phyloP scores from a whole-genome alignment of 306 rosid species.

The Quercus bicolor region DNA sequence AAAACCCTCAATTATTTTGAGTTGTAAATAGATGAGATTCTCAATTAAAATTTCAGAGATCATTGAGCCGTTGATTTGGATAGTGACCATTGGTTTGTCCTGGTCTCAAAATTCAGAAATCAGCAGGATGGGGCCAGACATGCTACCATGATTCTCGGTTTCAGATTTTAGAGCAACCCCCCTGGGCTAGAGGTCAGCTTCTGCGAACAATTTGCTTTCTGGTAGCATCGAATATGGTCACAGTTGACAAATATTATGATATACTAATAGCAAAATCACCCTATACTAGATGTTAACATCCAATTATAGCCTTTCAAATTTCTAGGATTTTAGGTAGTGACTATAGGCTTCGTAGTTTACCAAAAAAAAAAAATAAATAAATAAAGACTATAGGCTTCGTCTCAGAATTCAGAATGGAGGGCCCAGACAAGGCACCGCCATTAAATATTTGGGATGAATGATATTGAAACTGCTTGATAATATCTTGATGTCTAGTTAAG shows the following conservation, averaged over 20 bases:
- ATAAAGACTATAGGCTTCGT: not conserved
- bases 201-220: no score
- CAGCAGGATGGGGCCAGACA: conserved; percentile 14
- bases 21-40: not conserved
- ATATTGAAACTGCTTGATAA: no score
- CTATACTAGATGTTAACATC: no score
- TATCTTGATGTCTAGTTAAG: not conserved
- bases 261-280: no score
- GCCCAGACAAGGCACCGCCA: not conserved
- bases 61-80: conserved; percentile 27
- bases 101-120: not conserved
- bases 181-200: no score
- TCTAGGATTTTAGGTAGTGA: no score
- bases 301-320: no score
- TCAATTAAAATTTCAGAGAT: not conserved
- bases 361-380: no score
- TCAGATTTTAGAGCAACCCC: no score
- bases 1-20: not conserved
- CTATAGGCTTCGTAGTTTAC: not conserved
- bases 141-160: not conserved
- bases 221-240: no score
- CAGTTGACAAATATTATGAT: no score
- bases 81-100: conserved; percentile 28
- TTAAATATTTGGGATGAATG: no score
- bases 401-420: not conserved